Conservation (phyloP, 768 basidiomycete species). For the Xanthoconium stramineum region DNA sequence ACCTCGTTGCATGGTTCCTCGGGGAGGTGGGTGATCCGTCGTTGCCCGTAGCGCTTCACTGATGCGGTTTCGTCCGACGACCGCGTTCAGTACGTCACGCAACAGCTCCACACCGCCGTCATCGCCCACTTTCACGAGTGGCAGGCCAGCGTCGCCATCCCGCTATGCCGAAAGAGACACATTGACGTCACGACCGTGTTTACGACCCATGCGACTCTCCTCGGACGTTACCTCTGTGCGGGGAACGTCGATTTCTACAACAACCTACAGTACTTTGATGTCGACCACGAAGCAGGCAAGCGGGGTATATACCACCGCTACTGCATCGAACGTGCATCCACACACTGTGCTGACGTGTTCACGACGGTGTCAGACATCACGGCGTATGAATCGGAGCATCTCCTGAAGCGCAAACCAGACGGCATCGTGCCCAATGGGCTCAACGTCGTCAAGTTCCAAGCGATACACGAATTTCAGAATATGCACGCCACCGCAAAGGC, state of each 20-base stretch:
- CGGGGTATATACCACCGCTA: slow-evolving; percentile 98
- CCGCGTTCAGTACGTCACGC: slow-evolving; percentile 68
- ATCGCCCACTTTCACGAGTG: slow-evolving; percentile 99
- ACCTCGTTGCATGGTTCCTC: slow-evolving; percentile 99
- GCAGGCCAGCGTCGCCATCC: slow-evolving; percentile 96
- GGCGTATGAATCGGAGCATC: slow-evolving; percentile 93
- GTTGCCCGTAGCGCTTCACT: slow-evolving; percentile 5
- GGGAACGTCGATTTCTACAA: slow-evolving; percentile 99
- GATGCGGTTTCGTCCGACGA: slow-evolving; percentile 4
- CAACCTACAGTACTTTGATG: slow-evolving; percentile 98
- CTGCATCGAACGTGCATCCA: slow-evolving; percentile 92
- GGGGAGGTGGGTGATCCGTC: slow-evolving; percentile 69
- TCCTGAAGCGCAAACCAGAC: slow-evolving; percentile 96
- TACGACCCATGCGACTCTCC: slow-evolving; percentile 96
- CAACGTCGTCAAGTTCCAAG: slow-evolving; percentile 98
- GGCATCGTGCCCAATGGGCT: slow-evolving; percentile 96
- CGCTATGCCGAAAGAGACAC: slow-evolving; percentile 92
- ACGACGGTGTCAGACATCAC: slow-evolving; percentile 99
- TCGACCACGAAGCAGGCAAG: slow-evolving; percentile 98
- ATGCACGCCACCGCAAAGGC: slow-evolving; percentile 87
- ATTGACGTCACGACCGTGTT: slow-evolving; percentile 99
- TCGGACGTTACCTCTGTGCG: slow-evolving; percentile 97
- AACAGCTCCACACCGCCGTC: slow-evolving; percentile 80
- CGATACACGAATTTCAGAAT: slow-evolving; percentile 99
- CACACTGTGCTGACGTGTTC: slow-evolving; percentile 97